phyloP scores from a whole-genome alignment of 2,329 filamentous ascomycete species.

The Hypoxylon sp. region DNA sequence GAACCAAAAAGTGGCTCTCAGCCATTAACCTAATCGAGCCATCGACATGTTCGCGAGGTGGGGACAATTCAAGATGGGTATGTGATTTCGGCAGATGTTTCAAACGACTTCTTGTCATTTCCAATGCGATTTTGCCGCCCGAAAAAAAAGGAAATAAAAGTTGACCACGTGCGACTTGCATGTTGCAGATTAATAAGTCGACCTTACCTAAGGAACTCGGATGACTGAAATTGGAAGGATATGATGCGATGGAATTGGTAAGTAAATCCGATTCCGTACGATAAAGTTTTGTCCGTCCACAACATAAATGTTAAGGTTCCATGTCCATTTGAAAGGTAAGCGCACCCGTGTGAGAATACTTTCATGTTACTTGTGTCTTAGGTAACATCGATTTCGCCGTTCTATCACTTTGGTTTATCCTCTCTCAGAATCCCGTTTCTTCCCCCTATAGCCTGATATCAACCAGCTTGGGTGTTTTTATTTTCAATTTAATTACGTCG shows the following conservation, averaged over 20 bases:
- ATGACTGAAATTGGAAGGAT: conserved; percentile 1
- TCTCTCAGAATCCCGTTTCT: conserved; percentile 15
- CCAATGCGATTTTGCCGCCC: conserved; percentile 39
- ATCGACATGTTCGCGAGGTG: conserved; percentile 35
- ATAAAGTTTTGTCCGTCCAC: background rate
- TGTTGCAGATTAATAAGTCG: conserved; percentile 27
- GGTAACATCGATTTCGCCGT: conserved; percentile 13
- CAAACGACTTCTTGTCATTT: conserved; percentile 10
- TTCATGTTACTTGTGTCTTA: background rate
- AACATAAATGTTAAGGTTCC: background rate
- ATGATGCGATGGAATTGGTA: conserved; percentile 7
- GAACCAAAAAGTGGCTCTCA: conserved; percentile 30
- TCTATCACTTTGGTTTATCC: conserved; percentile 22
- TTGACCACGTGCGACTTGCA: conserved; percentile 31
- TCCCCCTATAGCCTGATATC: conserved; percentile 38
- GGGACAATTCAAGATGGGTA: conserved; percentile 33
- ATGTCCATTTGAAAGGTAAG: background rate
- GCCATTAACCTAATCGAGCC: conserved; percentile 41
- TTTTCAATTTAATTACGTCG: conserved; percentile 16
- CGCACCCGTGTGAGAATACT: background rate
- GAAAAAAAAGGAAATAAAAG: conserved; percentile 15
- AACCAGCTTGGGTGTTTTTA: conserved; percentile 16
- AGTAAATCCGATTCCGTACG: conserved; percentile 15
- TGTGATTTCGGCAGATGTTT: conserved; percentile 41
- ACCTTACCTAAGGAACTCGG: conserved; percentile 27